Evolutionary conservation across 2,329 filamentous ascomycete species (phyloP).

Genomic region (Fusarium protoensiforme): DNA sequence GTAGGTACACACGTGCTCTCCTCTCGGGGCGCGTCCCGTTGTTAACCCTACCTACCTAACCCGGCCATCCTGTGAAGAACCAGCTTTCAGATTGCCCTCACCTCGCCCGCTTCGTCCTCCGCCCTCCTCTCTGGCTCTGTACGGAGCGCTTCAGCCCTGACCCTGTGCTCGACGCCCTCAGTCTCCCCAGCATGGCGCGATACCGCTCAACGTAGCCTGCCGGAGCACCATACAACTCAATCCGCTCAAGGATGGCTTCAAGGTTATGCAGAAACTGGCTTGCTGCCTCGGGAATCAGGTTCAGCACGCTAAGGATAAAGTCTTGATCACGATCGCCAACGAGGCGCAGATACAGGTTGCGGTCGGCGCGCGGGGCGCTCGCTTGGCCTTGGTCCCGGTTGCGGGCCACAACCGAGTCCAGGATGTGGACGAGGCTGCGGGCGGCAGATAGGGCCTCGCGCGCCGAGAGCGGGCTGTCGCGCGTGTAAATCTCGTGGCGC

Average conservation of each 20-base stretch:
- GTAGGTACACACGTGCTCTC: not conserved
- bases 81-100: slow-evolving; percentile 28
- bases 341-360: slow-evolving; percentile 61
- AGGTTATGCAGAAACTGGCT: slow-evolving; percentile 55
- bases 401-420: slow-evolving; percentile 56
- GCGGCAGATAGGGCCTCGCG: slow-evolving; percentile 59
- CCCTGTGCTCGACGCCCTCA: slow-evolving; percentile 44
- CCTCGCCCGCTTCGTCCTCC: slow-evolving; percentile 49
- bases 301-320: slow-evolving; percentile 60
- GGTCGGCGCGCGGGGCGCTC: slow-evolving; percentile 42
- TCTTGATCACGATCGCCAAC: slow-evolving; percentile 56
- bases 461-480: slow-evolving; percentile 50
- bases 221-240: slow-evolving; percentile 49
- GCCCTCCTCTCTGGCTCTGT: slow-evolving; percentile 37
- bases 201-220: slow-evolving; percentile 51
- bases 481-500: slow-evolving; percentile 52
- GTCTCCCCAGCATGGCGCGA: slow-evolving; percentile 44
- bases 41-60: not conserved
- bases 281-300: slow-evolving; percentile 56
- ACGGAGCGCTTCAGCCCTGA: slow-evolving; percentile 48
- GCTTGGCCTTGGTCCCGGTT: slow-evolving; percentile 51
- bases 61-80: not conserved
- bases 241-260: slow-evolving; percentile 46
- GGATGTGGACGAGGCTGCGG: slow-evolving; percentile 59
- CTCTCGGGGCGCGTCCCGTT: not conserved